A percentile compares a stretch with the other conserved stretches of the same genome.
Conservation (phyloP, 192 early-diverging fungal species). For the Podila epicladia region DNA sequence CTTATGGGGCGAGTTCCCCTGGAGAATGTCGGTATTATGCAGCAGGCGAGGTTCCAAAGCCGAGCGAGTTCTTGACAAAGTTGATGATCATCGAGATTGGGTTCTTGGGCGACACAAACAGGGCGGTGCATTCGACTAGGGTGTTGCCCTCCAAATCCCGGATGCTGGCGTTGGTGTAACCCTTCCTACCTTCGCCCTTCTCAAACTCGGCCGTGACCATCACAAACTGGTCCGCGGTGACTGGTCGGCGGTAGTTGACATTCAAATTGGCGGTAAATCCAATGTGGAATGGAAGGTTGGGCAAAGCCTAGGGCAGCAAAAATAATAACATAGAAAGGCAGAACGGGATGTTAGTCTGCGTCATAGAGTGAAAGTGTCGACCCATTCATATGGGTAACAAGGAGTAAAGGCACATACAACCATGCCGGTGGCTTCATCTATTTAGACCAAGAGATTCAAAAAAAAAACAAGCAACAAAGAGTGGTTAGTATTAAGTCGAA, state of each 20-base stretch:
- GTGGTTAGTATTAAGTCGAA: too few relatives aligned
- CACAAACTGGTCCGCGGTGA: constrained; percentile 68
- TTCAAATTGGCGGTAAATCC: constrained; percentile 83
- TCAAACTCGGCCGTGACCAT: constrained; percentile 64
- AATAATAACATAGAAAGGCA: constrained; percentile 5
- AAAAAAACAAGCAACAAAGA: neutral
- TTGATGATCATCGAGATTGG: constrained; percentile 36
- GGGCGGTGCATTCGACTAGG: constrained; percentile 33
- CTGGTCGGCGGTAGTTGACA: constrained; percentile 77
- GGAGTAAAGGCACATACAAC: constrained; percentile 21
- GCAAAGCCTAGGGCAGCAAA: constrained; percentile 46
- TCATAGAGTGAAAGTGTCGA: too few relatives aligned
- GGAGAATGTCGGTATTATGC: neutral
- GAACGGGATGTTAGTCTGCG: neutral
- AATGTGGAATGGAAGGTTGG: constrained; percentile 68
- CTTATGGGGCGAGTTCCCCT: too few relatives aligned
- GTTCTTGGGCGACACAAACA: constrained; percentile 47
- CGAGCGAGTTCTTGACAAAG: constrained; percentile 48
- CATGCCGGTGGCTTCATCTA: constrained; percentile 47
- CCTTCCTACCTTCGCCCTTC: constrained; percentile 78
- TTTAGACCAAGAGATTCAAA: neutral
- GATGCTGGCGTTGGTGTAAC: constrained; percentile 46
- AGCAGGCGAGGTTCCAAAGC: constrained; percentile 16
- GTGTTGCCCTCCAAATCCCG: constrained; percentile 33
- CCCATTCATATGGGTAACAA: neutral